Base-by-base conservation (phyloP, 257 asterid genomes). In the Cynanchum wilfordii region DNA sequence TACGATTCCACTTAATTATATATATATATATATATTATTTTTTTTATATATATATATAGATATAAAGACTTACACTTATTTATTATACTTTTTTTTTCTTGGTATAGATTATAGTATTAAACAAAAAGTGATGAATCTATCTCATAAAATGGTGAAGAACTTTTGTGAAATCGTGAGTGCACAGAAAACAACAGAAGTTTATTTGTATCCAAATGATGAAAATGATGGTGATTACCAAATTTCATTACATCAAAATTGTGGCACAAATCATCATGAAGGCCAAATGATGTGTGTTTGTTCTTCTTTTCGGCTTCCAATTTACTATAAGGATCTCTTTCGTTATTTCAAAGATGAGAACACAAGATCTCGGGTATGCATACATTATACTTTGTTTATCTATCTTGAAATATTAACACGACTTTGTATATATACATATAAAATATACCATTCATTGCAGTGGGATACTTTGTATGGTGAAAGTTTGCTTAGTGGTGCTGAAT, bases 221-320 rank as follows among this genome's bases (percentile, higher is more conserved):
- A 79, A 73, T 55, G 80, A 68, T 1, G 73, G 82, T 50, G 92
- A 91, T 12, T 80, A 87, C 29, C 83, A 84, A n/a, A 71, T 90
- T 56, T 86, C 88, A 0, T 47, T 86, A 4, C 70, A 85, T 1
- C 80, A 71, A 50, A 83, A 82, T 63, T 70, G 56, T 12, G 87
- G 73, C 40, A 40, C 58, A 0, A 87, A 82, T 29, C 86, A 82
- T 64, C 83, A 86, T 0, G 76, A 68, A 45, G 96, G 88, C 6
- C 73, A 77, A 64, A 77, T 90, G 44, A 80, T 88, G 7, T 76
- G 84, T 63, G 89, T 89, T n/a, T 77, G 93, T 17, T 72, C 88
- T 65, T 90, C 97, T 16, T 52, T 87, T 7, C 82, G 90, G 86
- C 87, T 90, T 79, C 96, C 93, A 38, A 38, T 82, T 74, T 57